Percentiles rank a stretch among this genome's conserved stretches.
phyloP scores from a whole-genome alignment of 2,329 filamentous ascomycete species.

The Nigrospora sphaerica region DNA sequence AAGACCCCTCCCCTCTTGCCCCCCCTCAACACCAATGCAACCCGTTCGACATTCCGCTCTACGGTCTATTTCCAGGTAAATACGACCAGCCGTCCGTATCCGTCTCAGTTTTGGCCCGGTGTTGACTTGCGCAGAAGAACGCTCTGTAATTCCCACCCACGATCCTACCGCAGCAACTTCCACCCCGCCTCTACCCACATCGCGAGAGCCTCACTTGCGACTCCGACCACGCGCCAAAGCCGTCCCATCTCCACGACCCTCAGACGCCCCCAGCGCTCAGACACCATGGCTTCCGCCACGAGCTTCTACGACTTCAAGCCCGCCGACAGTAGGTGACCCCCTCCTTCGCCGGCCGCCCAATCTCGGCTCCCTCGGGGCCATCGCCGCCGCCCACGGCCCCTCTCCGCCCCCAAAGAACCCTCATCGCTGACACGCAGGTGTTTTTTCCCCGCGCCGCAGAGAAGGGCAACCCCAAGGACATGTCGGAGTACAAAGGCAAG shows the following conservation, averaged over 20 bases:
- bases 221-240: not conserved
- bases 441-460: conserved; percentile 36
- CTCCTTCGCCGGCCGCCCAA: not conserved
- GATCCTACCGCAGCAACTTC: not conserved
- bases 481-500: conserved; percentile 75
- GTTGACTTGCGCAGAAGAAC: no score
- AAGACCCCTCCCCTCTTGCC: no score
- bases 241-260: not conserved
- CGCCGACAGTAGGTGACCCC: conserved; percentile 59
- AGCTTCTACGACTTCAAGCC: conserved; percentile 80
- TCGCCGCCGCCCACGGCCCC: not conserved
- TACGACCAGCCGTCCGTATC: no score
- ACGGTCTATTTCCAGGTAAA: no score
- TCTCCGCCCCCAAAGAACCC: not conserved
- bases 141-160: no score
- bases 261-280: not conserved
- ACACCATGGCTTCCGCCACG: conserved; percentile 58
- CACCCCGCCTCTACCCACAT: not conserved
- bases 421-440: not conserved
- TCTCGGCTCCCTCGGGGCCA: not conserved
- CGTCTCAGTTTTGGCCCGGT: no score
- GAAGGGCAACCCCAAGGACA: conserved; percentile 63
- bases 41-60: no score
- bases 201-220: not conserved
- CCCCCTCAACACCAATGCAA: no score